phyloP scores from a whole-genome alignment of 495 filamentous ascomycete genomes.

The Penicillium daleae region DNA sequence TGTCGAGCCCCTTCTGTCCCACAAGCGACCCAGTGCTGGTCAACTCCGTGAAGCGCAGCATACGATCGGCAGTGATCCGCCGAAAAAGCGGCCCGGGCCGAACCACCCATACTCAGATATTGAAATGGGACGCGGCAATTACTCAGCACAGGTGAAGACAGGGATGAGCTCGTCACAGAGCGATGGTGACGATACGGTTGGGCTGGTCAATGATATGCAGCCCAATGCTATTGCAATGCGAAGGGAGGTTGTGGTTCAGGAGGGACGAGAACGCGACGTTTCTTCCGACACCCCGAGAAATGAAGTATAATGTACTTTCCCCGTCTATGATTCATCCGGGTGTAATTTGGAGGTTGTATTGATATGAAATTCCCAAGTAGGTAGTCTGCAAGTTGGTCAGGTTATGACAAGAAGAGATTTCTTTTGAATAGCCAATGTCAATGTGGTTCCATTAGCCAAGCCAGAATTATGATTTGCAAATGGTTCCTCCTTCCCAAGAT shows the following conservation, averaged over 20 bases:
- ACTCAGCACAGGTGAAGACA: slow-evolving; percentile 13
- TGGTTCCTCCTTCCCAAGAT: too few species aligned
- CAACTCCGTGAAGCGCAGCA: slow-evolving; percentile 14
- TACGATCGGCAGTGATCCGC: slow-evolving; percentile 14
- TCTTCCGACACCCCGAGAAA: background rate
- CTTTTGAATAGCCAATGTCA: too few species aligned
- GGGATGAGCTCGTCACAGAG: slow-evolving; percentile 13
- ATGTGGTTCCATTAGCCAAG: too few species aligned
- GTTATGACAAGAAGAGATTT: background rate
- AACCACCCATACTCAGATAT: slow-evolving; percentile 6
- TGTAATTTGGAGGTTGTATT: background rate
- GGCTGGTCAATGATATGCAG: slow-evolving; percentile 13
- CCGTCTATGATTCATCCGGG: background rate
- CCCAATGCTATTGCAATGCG: slow-evolving; percentile 14
- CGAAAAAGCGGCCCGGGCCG: background rate
- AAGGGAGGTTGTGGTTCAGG: slow-evolving; percentile 9
- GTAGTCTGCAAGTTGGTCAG: background rate
- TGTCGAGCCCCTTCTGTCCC: slow-evolving; percentile 11
- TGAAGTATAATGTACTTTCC: background rate
- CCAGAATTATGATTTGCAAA: too few species aligned
- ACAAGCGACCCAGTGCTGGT: slow-evolving; percentile 9
- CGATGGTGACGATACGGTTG: slow-evolving; percentile 10
- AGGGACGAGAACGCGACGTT: background rate
- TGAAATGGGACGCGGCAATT: slow-evolving; percentile 12
- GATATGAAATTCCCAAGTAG: background rate